Base-by-base conservation (phyloP, 2,329 filamentous ascomycete genomes). In the Lasiodiplodia citricola region DNA sequence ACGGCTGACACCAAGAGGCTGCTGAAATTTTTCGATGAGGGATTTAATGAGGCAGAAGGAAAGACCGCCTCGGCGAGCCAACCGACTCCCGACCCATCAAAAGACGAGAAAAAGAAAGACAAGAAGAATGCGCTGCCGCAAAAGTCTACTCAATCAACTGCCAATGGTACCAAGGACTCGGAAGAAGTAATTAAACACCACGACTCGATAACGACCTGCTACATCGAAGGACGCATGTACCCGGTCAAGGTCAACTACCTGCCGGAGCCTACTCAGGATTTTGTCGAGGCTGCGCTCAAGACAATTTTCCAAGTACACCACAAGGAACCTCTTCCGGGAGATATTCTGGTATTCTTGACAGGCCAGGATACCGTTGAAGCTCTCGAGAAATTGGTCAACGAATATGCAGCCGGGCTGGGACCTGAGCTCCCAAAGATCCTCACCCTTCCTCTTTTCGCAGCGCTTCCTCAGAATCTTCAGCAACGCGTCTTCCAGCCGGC, bases 351-450 rank as follows among this genome's bases (percentile, higher is more conserved):
- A 0, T 99, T 99, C 75, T 83, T 99, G 14, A 94, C 92, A 0
- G 96, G 96, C 0, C 94, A 97, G 75, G 95, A 98, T 73, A 93
- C 95, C 4, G 97, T 99, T 31, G 94, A 97, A 73, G 87, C 88
- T 0, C 85, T 94, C 0, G 92, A 96, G 75, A 88, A 90, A 66
- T 84, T 96, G 0, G 89, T 97, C 38, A 92, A 95, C 71, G 92
- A 96, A 69, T 92, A 94, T 71, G 90, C 92, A 0, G 83, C 84
- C 18, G 90, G 88, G 0, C 86, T 98, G 74, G 88, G 91, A 10
- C 88, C 89, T 13, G 88, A 91, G n/a, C 82, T 95, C 7, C 94
- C 94, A 0, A 92, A 89, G 73, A 79, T 91, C 11, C 82, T 87
- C 21, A 88, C 93, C 0, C 87, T 96, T 35, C 94, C 95, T 0